Evolutionary conservation across 2,329 filamentous ascomycete genomes (phyloP).

Genomic region (Microsporum canis): DNA sequence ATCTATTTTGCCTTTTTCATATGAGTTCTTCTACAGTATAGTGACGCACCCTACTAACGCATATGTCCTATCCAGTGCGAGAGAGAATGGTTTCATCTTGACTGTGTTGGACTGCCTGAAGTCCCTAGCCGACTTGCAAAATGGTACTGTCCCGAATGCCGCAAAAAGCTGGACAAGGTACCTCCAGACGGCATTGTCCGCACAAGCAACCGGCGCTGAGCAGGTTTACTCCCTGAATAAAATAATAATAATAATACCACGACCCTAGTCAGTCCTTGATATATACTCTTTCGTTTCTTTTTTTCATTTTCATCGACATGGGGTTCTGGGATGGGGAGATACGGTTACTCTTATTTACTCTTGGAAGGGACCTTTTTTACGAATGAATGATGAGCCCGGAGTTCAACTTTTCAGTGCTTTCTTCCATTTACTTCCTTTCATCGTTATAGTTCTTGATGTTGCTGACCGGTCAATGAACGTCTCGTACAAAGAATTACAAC

Average conservation of each 20-base stretch:
- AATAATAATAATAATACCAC: neutral
- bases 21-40: neutral
- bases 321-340: neutral
- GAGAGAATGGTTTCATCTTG: conserved; percentile 56
- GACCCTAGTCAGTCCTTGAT: neutral
- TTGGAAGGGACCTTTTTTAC: neutral
- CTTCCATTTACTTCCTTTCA: neutral
- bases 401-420: neutral
- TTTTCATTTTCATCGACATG: neutral
- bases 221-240: neutral
- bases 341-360: neutral
- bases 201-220: conserved; percentile 25
- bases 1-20: conserved; percentile 5
- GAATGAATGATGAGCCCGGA: neutral
- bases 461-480: neutral
- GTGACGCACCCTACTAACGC: neutral
- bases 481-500: neutral
- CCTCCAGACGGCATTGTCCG: conserved; percentile 30
- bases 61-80: conserved; percentile 40
- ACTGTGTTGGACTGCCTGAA: conserved; percentile 48
- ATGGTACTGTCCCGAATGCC: conserved; percentile 56
- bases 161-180: conserved; percentile 38
- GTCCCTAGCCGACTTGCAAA: conserved; percentile 50
- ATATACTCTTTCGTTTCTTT: neutral
- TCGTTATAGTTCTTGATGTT: neutral